Evolutionary conservation across 1,284 basidiomycete species (phyloP).

Genomic region (Rhizopogon hawkerae): DNA sequence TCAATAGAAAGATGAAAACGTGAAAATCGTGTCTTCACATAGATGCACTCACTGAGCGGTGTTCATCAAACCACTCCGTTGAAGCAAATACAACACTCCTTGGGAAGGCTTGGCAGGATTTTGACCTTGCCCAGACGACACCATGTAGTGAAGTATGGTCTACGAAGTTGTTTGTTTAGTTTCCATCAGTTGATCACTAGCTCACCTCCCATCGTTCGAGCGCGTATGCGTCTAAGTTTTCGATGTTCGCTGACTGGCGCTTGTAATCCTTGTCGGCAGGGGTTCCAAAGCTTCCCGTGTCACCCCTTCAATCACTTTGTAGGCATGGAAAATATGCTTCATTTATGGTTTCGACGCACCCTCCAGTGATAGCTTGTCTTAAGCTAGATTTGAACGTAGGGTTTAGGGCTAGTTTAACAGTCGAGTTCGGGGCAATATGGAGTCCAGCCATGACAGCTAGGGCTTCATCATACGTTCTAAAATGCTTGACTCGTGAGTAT

Average conservation of each 20-base stretch:
- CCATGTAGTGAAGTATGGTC: conserved; percentile 98
- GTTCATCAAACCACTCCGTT: conserved; percentile 83
- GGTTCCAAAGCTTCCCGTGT: conserved; percentile 87
- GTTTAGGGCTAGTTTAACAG: conserved; percentile 61
- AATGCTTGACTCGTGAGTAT: conserved; percentile 12
- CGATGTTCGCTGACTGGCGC: conserved; percentile 44
- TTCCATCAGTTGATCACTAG: conserved; percentile 7
- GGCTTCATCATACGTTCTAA: conserved; percentile 66
- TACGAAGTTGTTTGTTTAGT: conserved; percentile 6
- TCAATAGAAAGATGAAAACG: conserved; percentile 15
- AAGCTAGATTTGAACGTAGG: conserved; percentile 73
- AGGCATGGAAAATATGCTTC: conserved; percentile 6
- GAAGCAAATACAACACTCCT: conserved; percentile 77
- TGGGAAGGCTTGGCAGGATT: conserved; percentile 63
- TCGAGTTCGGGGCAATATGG: conserved; percentile 64
- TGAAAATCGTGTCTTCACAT: neutral
- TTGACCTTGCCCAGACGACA: conserved; percentile 78
- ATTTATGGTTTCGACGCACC: conserved; percentile 45
- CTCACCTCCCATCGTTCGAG: conserved; percentile 90
- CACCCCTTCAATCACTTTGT: conserved; percentile 50
- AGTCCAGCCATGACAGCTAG: conserved; percentile 60
- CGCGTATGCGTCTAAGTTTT: conserved; percentile 77
- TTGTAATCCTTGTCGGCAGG: conserved; percentile 64
- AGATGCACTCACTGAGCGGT: conserved; percentile 40
- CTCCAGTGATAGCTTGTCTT: conserved; percentile 85